Evolutionary conservation across 495 filamentous ascomycete genomes (phyloP), one percentile per base, ranked within the genome.

Genomic region (Chaetomidium leptoderma): DNA sequence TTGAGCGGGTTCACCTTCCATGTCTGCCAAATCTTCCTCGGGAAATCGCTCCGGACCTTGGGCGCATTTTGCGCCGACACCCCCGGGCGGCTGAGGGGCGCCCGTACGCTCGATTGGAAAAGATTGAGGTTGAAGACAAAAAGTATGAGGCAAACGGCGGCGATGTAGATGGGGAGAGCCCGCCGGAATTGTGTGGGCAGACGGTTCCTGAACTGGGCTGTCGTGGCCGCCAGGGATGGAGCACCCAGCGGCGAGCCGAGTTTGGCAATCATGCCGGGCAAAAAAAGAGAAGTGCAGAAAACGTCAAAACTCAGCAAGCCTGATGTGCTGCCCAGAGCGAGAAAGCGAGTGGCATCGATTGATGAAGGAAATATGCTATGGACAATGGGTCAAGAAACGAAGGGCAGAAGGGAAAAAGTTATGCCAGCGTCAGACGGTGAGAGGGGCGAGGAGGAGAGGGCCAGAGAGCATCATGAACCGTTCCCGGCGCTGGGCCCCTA

Each of bases 1-100:
- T 69, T 67, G 35, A 85, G 70, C 6, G 83, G 77, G 62, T 80
- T 75, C 30, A 82, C 77, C 65, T 86, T 85, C 84, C 84, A 87
- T 10, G 81, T 81, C 67, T 87, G 84, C 84, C 84, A 87, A 58
- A 87, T 83, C 64, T 72, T 72, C 21, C 53, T 59, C 43, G 70
- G 70, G 37, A 72, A 72, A 21, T 60, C 66, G 53, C 17, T 35
- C 45, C 65, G 68, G n/a, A 43, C 52, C 35, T 57, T 53, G 36
- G 58, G 58, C 19, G 32, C 32, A 19, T 33, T 37, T n/a, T 37
- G 36, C 24, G 16, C 30, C 10, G 53, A 26, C 13, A 32, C 29
- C 26, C 47, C 14, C 26, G 39, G 39, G 23, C 44, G 46, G 30
- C 26, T n/a, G 53, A 46, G 36, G 29, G 57, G 51, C 42, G 52